phyloP scores from a whole-genome alignment of 2,329 filamentous ascomycete genomes.

The Aspergillus tamarii region DNA sequence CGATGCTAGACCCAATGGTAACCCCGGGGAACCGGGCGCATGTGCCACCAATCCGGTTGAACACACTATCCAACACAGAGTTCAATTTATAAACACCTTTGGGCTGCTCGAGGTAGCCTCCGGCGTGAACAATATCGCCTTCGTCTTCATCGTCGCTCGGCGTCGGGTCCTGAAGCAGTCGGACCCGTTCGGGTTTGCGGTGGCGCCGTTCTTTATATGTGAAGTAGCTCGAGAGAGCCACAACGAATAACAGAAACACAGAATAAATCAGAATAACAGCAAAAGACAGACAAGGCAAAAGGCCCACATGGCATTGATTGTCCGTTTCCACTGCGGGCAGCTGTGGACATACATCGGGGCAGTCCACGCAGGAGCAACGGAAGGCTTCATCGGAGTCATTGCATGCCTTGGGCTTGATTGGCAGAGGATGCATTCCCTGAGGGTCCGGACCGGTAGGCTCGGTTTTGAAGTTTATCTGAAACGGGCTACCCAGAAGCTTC shows the following conservation, averaged over 20 bases:
- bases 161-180: slow-evolving; percentile 80
- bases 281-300: slow-evolving; percentile 91
- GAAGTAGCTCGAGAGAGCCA: slow-evolving; percentile 72
- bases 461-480: slow-evolving; percentile 91
- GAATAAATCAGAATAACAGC: slow-evolving; percentile 86
- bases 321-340: slow-evolving; percentile 74
- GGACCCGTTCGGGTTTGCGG: slow-evolving; percentile 78
- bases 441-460: slow-evolving; percentile 60
- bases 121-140: slow-evolving; percentile 76
- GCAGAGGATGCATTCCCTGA: slow-evolving; percentile 69
- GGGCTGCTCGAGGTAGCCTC: slow-evolving; percentile 76
- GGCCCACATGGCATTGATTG: slow-evolving; percentile 78
- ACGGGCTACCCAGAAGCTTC: slow-evolving; percentile 86
- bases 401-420: slow-evolving; percentile 79
- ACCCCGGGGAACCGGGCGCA: slow-evolving; percentile 83
- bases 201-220: slow-evolving; percentile 74
- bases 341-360: slow-evolving; percentile 79
- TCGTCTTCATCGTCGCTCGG: slow-evolving; percentile 94
- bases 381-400: slow-evolving; percentile 86
- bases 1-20: slow-evolving; percentile 75
- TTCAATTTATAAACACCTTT: slow-evolving; percentile 83
- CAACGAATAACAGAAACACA: slow-evolving; percentile 69
- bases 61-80: slow-evolving; percentile 76
- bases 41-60: slow-evolving; percentile 76
- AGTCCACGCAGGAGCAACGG: slow-evolving; percentile 92